Evolutionary conservation across 2,329 filamentous ascomycete species (phyloP), one percentile per base, ranked within the genome.

Genomic region (Cytospora piceicola): DNA sequence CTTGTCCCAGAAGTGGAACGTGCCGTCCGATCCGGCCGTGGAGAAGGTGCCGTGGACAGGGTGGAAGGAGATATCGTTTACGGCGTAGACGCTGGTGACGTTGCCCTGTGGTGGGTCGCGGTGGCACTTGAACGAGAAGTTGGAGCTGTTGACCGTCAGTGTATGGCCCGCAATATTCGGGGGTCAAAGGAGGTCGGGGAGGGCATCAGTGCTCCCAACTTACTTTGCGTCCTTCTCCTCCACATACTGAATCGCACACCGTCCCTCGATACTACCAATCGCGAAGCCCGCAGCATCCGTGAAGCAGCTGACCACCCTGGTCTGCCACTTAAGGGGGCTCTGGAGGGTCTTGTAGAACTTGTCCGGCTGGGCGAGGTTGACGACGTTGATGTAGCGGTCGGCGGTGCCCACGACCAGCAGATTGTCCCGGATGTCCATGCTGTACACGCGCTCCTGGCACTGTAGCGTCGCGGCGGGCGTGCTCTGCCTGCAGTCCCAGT

Each of bases 51-150:
- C 95, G 78, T 97, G 94, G 15, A 91, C 85, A 1, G 95, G 95
- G 80, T 99, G 95, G 88, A 98, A 98, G 29, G 92, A 96, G 77
- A 99, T 99, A 71, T 93, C 90, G 80, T 99, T 99, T 75, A 99
- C 93, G 1, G 93, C 90, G 82, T 94, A 95, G 72, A 98, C 95
- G 74, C 94, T 95, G 72, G 91, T 92, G 70, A 90, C 82, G 78
- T 93, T 94, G 73, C 86, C 87, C 65, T 88, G 80, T 1, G 91
- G 87, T 6, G 88, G 86, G 73, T 97, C 92, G 66, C 95, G 93
- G 78, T 99, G 95, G 79, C 95, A 99, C 80, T 98, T 98, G 88
- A 99, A 99, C 52, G 93, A 97, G 83, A 99, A 99, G 82, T 99
- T 98, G 74, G 90, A 91, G 73, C 89, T 90, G 70, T 64, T 12